phyloP scores from a whole-genome alignment of 441 rosid genomes.

The Populus hybrid region DNA sequence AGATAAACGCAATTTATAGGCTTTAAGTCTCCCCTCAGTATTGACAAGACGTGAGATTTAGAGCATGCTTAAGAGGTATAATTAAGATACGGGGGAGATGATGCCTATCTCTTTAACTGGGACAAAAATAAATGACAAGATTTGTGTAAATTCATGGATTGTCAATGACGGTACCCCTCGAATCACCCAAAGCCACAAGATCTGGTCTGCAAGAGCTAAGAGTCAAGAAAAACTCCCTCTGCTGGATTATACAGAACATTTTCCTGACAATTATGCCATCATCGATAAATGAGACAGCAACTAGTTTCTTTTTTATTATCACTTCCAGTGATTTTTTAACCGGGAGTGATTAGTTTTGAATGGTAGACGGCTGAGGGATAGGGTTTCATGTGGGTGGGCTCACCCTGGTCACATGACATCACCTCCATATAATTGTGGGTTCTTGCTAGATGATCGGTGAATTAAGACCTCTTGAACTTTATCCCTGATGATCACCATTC shows the following conservation, averaged over 20 bases:
- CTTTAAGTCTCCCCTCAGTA: conserved; percentile 9
- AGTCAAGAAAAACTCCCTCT: conserved; percentile 18
- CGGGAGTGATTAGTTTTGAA: not conserved
- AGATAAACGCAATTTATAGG: not conserved
- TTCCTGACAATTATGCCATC: conserved; percentile 37
- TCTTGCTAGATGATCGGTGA: too few relatives aligned
- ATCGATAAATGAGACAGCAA: conserved; percentile 12
- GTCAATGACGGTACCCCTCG: not conserved
- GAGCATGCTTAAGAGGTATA: conserved; percentile 14
- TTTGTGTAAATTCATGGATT: too few relatives aligned
- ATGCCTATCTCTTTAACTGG: not conserved
- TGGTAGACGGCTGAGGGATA: not conserved
- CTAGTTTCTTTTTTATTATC: not conserved
- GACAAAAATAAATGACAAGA: not conserved
- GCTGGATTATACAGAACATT: conserved; percentile 22
- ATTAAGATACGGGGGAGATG: not conserved
- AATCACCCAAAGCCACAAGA: conserved; percentile 11
- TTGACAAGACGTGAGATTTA: conserved; percentile 15
- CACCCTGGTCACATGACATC: too few relatives aligned
- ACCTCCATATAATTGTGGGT: too few relatives aligned
- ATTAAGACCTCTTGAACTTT: too few relatives aligned
- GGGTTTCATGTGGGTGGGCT: too few relatives aligned
- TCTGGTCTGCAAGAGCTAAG: not conserved
- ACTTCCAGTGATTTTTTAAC: not conserved
- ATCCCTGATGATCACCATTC: too few relatives aligned